phyloP scores from a whole-genome alignment of 306 rosid genomes.

The Prosopis cineraria region DNA sequence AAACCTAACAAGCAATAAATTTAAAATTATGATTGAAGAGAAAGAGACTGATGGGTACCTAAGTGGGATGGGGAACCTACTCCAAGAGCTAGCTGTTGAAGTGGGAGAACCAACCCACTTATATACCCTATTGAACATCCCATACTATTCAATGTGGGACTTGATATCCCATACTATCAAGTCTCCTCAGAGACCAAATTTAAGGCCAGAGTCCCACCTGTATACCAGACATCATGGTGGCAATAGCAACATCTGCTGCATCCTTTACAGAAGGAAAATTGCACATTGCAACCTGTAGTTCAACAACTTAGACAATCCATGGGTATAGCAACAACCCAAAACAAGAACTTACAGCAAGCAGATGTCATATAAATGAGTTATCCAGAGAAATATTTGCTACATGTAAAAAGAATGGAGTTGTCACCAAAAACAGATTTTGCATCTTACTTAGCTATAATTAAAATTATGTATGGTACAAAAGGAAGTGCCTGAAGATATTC shows the following conservation, averaged over 20 bases:
- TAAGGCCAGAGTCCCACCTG: conserved; percentile 59
- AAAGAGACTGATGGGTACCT: too few species aligned
- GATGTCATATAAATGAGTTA: conserved; percentile 2
- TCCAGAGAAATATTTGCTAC: conserved; percentile 2
- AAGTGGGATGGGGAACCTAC: too few species aligned
- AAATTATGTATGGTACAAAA: not conserved
- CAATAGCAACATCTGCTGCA: conserved; percentile 95
- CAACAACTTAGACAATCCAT: conserved; percentile 28
- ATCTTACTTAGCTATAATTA: not conserved
- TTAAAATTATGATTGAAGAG: conserved; percentile 26
- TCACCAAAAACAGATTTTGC: conserved; percentile 11
- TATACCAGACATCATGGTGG: conserved; percentile 92
- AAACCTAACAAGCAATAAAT: conserved; percentile 60
- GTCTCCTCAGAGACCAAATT: too few species aligned
- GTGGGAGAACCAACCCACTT: too few species aligned
- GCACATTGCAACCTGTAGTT: conserved; percentile 94
- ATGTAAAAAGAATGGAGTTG: conserved; percentile 7
- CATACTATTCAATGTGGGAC: too few species aligned
- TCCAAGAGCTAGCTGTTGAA: too few species aligned
- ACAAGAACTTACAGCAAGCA: conserved; percentile 21
- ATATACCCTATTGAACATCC: too few species aligned
- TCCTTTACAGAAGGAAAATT: conserved; percentile 88
- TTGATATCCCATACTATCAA: too few species aligned
- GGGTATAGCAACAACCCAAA: conserved; percentile 25
- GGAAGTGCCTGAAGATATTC: conserved; percentile 1